These are phyloP conservation scores for Glycine soja DNA, from an alignment of 306 rosid genomes.

Conservation along the genomic window DNA sequence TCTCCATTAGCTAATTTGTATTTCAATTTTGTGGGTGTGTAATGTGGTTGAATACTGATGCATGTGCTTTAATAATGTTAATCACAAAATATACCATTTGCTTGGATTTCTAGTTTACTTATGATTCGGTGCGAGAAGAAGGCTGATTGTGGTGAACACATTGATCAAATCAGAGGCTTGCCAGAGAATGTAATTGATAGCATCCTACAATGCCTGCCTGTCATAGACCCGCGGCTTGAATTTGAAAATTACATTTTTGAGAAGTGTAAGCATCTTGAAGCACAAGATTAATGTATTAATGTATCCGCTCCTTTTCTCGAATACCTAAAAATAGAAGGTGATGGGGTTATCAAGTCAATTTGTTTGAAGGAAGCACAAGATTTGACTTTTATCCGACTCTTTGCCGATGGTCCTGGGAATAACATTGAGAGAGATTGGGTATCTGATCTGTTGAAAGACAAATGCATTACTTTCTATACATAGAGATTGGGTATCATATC, in stretches of 20 bases:
- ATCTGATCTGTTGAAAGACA: constrained; percentile 1
- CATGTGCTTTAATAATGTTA: too few species aligned
- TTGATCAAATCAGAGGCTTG: constrained; percentile 37
- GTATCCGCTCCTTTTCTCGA: constrained; percentile 20
- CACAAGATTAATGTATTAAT: too few species aligned
- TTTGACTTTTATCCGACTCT: neutral
- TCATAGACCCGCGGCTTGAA: too few species aligned
- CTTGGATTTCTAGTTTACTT: too few species aligned
- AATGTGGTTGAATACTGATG: too few species aligned
- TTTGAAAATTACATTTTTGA: too few species aligned
- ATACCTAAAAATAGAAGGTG: neutral
- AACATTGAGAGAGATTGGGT: neutral
- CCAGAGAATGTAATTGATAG: constrained; percentile 21
- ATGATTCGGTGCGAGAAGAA: neutral
- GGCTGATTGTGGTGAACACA: neutral
- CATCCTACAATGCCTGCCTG: constrained; percentile 25
- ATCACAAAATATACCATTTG: too few species aligned
- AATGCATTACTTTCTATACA: neutral
- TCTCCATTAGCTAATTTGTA: too few species aligned
- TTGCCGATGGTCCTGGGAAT: neutral
- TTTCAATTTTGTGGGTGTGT: neutral
- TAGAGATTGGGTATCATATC: neutral
- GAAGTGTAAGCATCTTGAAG: too few species aligned
- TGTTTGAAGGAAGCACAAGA: constrained; percentile 10
- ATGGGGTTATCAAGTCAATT: neutral